Evolutionary conservation across 192 early-diverging fungal genomes (phyloP), one percentile per base, ranked within the genome.

Genomic region (Linnemannia elongata): DNA sequence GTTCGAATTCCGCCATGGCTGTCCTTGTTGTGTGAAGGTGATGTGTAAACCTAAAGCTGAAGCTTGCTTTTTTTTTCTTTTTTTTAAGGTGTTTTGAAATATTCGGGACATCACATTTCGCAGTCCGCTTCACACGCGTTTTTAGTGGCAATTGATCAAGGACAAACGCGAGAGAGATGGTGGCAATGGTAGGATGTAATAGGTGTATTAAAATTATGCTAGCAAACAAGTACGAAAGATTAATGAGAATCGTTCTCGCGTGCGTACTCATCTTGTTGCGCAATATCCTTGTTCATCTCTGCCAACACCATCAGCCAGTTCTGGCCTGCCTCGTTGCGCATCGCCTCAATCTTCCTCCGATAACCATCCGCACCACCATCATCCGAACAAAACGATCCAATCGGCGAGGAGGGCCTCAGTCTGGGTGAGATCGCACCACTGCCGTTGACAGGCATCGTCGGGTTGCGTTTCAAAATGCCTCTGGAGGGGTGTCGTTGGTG

Each of bases 281-380:
- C 60, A 9, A 66, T 33, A 8, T 66, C 60, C 30, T 66, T 66
- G 27, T 93, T 83, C 90, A 93, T 90, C 75, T 93, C 93, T 36
- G 85, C 87, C 36, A 92, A 74, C 13, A 93, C 93, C 54, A 83
- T 88, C 30, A 93, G 70, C 93, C 93, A 93, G 12, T 88, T 89
- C 12, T 79, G 86, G 4, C 93, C 93, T 13, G 91, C 90, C 77
- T 93, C 93, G 7, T 83, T 90, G 20, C 91, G 82, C 82, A 93
- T 91, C 20, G 88, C 85, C 60, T 92, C 90, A 36, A 93, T 90
- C 72, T 85, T 89, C 10, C 82, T 69, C 79, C 90, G 84, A 75
- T 89, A 92, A 0, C 85, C 89, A 52, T 91, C 91, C 13, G 79
- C 68, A 20, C 77, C 74, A 22, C 76, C 68, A 72, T 82, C 83